Evolutionary conservation across 1,284 basidiomycete genomes (phyloP), one percentile per base, ranked within the genome.

Genomic region (Heimioporus punctisporus): DNA sequence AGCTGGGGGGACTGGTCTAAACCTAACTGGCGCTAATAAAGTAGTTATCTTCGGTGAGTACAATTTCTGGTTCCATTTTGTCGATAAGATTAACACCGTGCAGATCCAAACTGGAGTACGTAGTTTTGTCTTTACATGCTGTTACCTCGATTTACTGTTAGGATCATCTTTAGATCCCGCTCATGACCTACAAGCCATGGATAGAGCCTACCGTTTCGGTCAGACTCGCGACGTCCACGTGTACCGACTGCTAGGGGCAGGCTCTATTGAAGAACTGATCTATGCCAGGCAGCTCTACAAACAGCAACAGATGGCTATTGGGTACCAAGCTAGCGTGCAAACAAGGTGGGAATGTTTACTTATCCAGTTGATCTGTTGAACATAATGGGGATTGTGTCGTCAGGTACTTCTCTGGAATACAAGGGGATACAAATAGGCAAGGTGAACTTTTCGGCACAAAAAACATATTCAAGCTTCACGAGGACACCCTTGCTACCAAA

Each of bases 101-200:
- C 55, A 90, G 92, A 95, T 75, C 93, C 93, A 7, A 92, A 92
- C 58, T 94, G 92, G 92, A 95, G 90, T 90, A 69, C 62, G 87
- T 73, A n/a, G 6, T 14, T 17, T 27, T 52, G 15, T 15, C 31
- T 41, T 48, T 25, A 12, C 28, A 28, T 50, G 42, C 37, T 28
- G 15, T 21, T 44, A 31, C 48, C 47, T 27, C 46, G 37, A 25
- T 28, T 53, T 28, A 48, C 21, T 46, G 47, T 23, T 54, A 41
- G 49, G 27, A 24, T 53, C 28, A 8, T 26, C 37, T 25, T 25
- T 19, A 92, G 90, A 94, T 72, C 92, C 92, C 7, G 89, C 92
- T 0, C 90, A 93, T 61, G 92, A 95, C 64, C 71, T 94, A 19
- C 92, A 95, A 69, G 92, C 91, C 2, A 92, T 92, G 87, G 94